These are phyloP conservation scores for Populus pruinosa DNA, from an alignment of 345 rosid genomes.

Conservation along the genomic window DNA sequence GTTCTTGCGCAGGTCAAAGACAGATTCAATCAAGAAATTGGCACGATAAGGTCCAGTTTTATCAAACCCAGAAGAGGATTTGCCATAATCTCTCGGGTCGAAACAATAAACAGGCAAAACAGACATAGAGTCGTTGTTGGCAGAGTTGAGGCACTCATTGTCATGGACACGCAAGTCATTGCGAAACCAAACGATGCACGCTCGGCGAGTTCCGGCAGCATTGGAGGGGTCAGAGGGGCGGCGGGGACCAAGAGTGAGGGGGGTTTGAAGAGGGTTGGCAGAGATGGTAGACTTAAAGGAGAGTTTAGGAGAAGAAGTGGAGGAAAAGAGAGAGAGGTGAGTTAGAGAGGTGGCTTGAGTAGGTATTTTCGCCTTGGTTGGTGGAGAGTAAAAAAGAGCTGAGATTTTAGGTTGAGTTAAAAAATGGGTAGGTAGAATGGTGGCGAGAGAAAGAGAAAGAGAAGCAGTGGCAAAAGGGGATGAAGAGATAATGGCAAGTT, in stretches of 20 bases:
- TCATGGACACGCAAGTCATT: constrained; percentile 92
- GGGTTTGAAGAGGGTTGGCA: constrained; percentile 73
- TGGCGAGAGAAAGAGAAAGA: constrained; percentile 47
- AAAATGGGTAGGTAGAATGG: constrained; percentile 46
- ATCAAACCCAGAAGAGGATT: constrained; percentile 83
- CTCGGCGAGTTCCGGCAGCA: constrained; percentile 77
- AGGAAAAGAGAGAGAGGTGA: constrained; percentile 49
- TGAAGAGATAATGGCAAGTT: constrained; percentile 37
- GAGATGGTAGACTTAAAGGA: constrained; percentile 80
- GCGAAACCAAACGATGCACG: constrained; percentile 90
- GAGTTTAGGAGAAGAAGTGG: constrained; percentile 43
- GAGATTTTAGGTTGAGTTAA: constrained; percentile 48
- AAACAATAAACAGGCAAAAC: constrained; percentile 93
- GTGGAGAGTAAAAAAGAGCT: constrained; percentile 40
- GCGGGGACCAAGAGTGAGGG: constrained; percentile 79
- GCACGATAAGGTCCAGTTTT: constrained; percentile 89
- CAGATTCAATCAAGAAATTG: constrained; percentile 78
- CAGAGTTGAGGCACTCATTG: constrained; percentile 80
- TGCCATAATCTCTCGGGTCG: constrained; percentile 90
- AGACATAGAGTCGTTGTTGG: constrained; percentile 78
- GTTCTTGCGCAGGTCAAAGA: constrained; percentile 82
- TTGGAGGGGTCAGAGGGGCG: constrained; percentile 86
- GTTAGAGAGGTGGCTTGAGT: constrained; percentile 64
- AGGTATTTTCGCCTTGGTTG: constrained; percentile 62
- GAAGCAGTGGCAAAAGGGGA: constrained; percentile 66